Percentiles rank a stretch among this genome's conserved stretches.
These are phyloP conservation scores for Suillus cothurnatus DNA, from an alignment of 768 basidiomycete species.

Conservation along the genomic window DNA sequence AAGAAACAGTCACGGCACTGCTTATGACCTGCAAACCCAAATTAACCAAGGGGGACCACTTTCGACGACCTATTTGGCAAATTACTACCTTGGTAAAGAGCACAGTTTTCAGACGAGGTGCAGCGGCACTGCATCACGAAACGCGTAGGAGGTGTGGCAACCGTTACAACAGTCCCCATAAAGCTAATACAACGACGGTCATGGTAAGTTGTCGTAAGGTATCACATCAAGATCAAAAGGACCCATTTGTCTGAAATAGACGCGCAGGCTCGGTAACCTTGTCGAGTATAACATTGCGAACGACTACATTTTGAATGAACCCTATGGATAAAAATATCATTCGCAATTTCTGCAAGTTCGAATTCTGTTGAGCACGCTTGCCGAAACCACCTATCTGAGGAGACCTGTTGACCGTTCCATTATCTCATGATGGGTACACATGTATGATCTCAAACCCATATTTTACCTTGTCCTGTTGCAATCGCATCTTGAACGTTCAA, in stretches of 20 bases:
- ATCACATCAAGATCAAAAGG: neutral
- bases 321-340: conserved; percentile 32
- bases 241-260: conserved; percentile 54
- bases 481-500: neutral
- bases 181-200: conserved; percentile 46
- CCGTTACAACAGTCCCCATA: conserved; percentile 46
- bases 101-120: conserved; percentile 44
- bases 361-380: conserved; percentile 25
- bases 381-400: conserved; percentile 42
- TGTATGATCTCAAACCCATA: conserved; percentile 16
- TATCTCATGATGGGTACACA: conserved; percentile 57
- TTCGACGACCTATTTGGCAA: conserved; percentile 34
- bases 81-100: conserved; percentile 30
- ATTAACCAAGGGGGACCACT: conserved; percentile 29
- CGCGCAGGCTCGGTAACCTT: conserved; percentile 48
- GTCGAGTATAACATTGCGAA: conserved; percentile 46
- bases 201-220: conserved; percentile 1
- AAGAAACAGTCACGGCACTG: neutral
- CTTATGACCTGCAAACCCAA: neutral
- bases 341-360: neutral
- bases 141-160: conserved; percentile 10
- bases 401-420: conserved; percentile 48
- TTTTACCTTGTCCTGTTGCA: neutral
- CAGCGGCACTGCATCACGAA: conserved; percentile 46
- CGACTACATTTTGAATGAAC: conserved; percentile 43